Evolutionary conservation across 2,329 filamentous ascomycete species (phyloP), one percentile per base, ranked within the genome.

Genomic region (Hypoxylon sp.): DNA sequence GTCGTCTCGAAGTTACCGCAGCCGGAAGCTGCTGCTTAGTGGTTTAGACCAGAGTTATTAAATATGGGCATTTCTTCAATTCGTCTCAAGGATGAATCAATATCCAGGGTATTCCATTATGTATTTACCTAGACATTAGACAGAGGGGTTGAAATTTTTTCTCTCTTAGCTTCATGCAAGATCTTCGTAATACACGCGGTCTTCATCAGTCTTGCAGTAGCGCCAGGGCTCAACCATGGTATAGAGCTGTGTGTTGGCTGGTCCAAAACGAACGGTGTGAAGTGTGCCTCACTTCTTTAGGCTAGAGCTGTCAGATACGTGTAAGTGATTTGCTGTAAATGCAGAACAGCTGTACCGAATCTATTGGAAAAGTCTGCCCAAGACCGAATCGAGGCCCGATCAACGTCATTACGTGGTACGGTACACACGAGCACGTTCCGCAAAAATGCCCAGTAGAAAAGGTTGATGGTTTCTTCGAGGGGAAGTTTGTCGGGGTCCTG

Each of bases 351-450:
- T 64, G 61, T 41, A 56, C 48, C 45, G 39, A 50, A 56, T 56
- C 61, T 55, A 64, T 64, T 64, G 61, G 61, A 60, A 64, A 45
- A 55, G 51, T 21, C 51, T 46, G 55, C 61, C 57, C 48, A 64
- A 48, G 32, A 30, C 23, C 48, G 37, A 32, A 43, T 46, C 34
- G 51, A 29, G 55, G 61, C 61, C 50, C 50, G 61, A 60, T 60
- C 56, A 45, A 48, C 55, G 39, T 48, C 51, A 50, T 59, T 63
- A 63, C 54, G 61, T 63, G 55, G 61, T 46, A 29, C 19, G 29
- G 29, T 19, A 8, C 37, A 19, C 37, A 16, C 19, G 37, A 41
- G 37, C 16, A 12, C 11, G n/a, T 23, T 54, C 25, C 37, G 39
- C 37, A 54, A 54, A 27, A 43, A 29, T n/a, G 51, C 16, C 9